Evolutionary conservation across 2,329 filamentous ascomycete species (phyloP), one percentile per base, ranked within the genome.

Genomic region (Aspergillus ochraceus): DNA sequence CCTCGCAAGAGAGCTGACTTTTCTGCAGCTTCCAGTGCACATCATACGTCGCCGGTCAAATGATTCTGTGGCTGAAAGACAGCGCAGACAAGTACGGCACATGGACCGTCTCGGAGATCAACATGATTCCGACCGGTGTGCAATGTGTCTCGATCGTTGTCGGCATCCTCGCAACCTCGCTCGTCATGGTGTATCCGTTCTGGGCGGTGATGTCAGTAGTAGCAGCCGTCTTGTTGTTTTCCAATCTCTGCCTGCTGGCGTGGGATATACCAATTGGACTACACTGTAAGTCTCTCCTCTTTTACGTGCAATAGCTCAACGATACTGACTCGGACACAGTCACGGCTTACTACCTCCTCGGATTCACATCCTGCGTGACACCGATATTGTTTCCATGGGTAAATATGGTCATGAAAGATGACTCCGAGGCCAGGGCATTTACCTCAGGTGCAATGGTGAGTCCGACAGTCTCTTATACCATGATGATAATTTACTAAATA

Each of bases 1-100:
- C 14, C 36, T 20, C 30, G 29, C 47, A 9, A 29, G 8, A 9
- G 39, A 36, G 32, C 20, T 22, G 26, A 19, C 22, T 69, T 5
- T 26, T 70, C 11, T 14, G 32, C 32, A 69, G 61, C 53, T 63
- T 63, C 42, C 61, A 69, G 49, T 67, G 68, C 22, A 64, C 86
- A 0, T 90, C 90, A 71, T 85, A 83, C 60, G 81, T 83, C 30
- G 90, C 90, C 70, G 78, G 84, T 0, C 77, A 90, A 11, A 69
- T 84, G 2, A 74, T 77, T 1, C 65, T 84, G 2, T 84, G 81
- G 66, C 77, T 83, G 75, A 79, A 80, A 61, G 69, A 74, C 3
- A 74, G 80, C 55, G 75, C 77, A 0, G 77, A 72, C 1, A 74
- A 71, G n/a, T 30, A 63, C 19, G 58, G 58, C 1, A 76, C 73